Percentiles rank a stretch among this genome's conserved stretches.
Conservation (phyloP, 2,329 filamentous ascomycete genomes). For the Paecilomyces niveus region DNA sequence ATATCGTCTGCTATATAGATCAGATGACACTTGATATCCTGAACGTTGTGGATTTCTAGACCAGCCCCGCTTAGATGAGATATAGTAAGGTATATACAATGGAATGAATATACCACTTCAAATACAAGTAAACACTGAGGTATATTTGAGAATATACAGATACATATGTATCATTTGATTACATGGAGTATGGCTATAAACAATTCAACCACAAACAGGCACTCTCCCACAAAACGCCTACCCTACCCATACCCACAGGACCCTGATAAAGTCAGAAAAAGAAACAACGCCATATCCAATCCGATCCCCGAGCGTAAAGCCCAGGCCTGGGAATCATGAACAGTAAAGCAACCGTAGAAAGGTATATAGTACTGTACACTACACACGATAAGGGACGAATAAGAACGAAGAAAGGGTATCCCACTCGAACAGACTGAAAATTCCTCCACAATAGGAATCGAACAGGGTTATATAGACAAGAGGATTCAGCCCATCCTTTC, state of each 20-base stretch:
- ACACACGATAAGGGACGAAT: too few relatives aligned
- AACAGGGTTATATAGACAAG: background rate
- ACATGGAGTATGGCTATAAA: background rate
- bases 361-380: background rate
- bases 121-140: too few relatives aligned
- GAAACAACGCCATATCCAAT: background rate
- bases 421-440: background rate
- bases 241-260: background rate
- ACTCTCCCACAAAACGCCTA: background rate
- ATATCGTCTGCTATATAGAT: too few relatives aligned
- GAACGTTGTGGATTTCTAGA: too few relatives aligned
- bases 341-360: background rate
- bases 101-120: too few relatives aligned
- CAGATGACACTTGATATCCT: too few relatives aligned
- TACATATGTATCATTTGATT: background rate
- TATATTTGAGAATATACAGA: background rate
- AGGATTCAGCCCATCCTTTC: background rate
- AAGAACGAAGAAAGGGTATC: too few relatives aligned
- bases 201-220: background rate
- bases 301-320: background rate
- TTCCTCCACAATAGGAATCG: background rate
- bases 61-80: background rate
- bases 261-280: background rate
- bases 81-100: background rate
- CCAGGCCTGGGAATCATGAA: background rate